These are phyloP conservation scores for Neofusicoccum sp. DNA, from an alignment of 2,329 filamentous ascomycete species.

Conservation along the genomic window DNA sequence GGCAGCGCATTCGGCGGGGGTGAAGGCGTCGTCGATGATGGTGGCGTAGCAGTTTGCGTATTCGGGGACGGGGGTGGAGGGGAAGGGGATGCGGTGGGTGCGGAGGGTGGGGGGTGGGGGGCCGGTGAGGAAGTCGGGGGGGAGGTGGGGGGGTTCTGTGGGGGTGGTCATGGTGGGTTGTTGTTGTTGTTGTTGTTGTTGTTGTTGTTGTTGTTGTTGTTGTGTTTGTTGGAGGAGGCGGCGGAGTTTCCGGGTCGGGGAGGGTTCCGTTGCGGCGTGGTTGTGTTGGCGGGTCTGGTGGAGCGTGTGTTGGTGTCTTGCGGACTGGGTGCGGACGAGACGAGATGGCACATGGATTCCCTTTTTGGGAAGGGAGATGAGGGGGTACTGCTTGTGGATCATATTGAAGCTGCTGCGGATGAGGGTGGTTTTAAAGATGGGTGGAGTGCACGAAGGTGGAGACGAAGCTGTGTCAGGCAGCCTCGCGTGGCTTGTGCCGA, in stretches of 20 bases:
- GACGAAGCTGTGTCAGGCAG: neutral
- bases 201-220: neutral
- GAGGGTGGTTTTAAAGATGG: neutral
- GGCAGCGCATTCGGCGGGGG: conserved; percentile 61
- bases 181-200: neutral
- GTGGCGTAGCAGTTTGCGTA: conserved; percentile 61
- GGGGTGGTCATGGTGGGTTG: neutral
- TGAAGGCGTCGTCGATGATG: conserved; percentile 66
- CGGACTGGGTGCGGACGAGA: neutral
- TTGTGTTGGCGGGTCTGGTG: neutral
- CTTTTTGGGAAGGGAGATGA: too few species aligned
- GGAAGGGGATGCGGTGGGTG: conserved; percentile 58
- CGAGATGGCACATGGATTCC: too few species aligned
- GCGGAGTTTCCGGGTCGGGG: neutral
- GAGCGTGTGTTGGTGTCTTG: neutral
- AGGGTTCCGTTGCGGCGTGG: neutral
- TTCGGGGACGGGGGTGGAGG: conserved; percentile 41
- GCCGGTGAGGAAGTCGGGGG: conserved; percentile 51
- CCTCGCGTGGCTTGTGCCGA: conserved; percentile 7
- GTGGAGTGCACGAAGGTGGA: too few species aligned
- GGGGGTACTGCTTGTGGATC: neutral
- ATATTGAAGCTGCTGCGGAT: neutral
- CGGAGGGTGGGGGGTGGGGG: conserved; percentile 50
- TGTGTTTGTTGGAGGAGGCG: neutral
- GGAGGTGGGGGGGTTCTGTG: conserved; percentile 28